Evolutionary conservation across 2,329 filamentous ascomycete species (phyloP).

Genomic region (Tolypocladium sp.): DNA sequence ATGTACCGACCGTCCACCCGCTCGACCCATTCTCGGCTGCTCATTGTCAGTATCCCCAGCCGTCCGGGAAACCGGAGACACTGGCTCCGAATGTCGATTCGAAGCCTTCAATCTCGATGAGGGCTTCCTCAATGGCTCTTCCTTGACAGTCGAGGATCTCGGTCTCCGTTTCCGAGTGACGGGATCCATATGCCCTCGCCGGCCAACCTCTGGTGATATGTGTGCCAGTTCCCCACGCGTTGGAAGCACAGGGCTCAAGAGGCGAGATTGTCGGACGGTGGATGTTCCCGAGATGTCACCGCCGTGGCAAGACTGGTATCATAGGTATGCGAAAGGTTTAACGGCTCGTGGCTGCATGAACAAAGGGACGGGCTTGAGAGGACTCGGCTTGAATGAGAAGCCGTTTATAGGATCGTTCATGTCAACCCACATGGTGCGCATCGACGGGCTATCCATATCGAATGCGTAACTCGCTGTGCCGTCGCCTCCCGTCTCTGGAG

Average conservation of each 20-base stretch:
- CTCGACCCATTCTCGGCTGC: not conserved
- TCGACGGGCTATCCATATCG: constrained; percentile 5
- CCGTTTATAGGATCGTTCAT: constrained; percentile 38
- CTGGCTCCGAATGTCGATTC: not conserved
- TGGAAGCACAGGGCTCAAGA: not conserved
- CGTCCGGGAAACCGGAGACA: not conserved
- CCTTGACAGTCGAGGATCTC: not conserved
- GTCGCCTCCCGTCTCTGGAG: not conserved
- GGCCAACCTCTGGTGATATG: no score
- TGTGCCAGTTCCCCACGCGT: not conserved
- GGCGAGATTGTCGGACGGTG: not conserved
- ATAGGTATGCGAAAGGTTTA: not conserved
- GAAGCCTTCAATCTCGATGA: not conserved
- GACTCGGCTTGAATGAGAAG: constrained; percentile 36
- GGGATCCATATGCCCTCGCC: not conserved
- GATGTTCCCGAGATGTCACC: not conserved
- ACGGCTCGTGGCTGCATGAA: constrained; percentile 27
- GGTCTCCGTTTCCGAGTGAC: not conserved
- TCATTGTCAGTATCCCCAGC: not conserved
- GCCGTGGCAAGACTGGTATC: not conserved
- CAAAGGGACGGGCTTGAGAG: constrained; percentile 40
- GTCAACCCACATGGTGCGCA: constrained; percentile 37
- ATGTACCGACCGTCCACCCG: not conserved
- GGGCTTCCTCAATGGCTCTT: not conserved
- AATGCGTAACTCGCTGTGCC: constrained; percentile 1